These are phyloP conservation scores for Lantana camara DNA, from an alignment of 257 asterid genomes.

Conservation along the genomic window DNA sequence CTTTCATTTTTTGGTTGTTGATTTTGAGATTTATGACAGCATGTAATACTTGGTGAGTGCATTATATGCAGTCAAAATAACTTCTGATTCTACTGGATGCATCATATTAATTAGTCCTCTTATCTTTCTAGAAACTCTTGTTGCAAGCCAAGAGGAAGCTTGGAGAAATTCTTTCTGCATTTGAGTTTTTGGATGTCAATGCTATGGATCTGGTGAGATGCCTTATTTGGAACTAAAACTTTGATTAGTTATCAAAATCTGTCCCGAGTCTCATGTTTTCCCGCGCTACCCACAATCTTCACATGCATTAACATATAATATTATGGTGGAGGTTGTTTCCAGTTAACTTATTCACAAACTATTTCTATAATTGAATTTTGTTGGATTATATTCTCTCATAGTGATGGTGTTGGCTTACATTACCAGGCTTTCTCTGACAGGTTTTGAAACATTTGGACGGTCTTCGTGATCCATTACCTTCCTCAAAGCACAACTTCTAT, in stretches of 20 bases:
- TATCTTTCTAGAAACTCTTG: slow-evolving; percentile 66
- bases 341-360: no score
- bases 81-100: not conserved
- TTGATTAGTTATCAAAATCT: not conserved
- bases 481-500: slow-evolving; percentile 79
- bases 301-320: slow-evolving; percentile 5
- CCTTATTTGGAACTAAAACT: not conserved
- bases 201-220: slow-evolving; percentile 90
- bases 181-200: slow-evolving; percentile 80
- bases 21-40: slow-evolving; percentile 14
- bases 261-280: no score
- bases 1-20: slow-evolving; percentile 8
- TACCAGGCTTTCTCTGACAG: slow-evolving; percentile 46
- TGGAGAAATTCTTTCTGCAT: slow-evolving; percentile 98
- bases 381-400: not conserved
- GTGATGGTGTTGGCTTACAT: slow-evolving; percentile 24
- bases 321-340: slow-evolving; percentile 10
- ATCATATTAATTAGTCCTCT: slow-evolving; percentile 23
- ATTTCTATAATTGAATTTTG: not conserved
- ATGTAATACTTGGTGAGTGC: not conserved
- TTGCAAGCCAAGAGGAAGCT: slow-evolving; percentile 84
- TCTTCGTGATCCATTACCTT: slow-evolving; percentile 92
- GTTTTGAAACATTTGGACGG: slow-evolving; percentile 91
- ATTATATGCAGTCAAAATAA: slow-evolving; percentile 1
- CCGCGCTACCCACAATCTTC: slow-evolving; percentile 12